Base-by-base conservation (phyloP, 805 yeast species). In the Schwanniomyces sp. region DNA sequence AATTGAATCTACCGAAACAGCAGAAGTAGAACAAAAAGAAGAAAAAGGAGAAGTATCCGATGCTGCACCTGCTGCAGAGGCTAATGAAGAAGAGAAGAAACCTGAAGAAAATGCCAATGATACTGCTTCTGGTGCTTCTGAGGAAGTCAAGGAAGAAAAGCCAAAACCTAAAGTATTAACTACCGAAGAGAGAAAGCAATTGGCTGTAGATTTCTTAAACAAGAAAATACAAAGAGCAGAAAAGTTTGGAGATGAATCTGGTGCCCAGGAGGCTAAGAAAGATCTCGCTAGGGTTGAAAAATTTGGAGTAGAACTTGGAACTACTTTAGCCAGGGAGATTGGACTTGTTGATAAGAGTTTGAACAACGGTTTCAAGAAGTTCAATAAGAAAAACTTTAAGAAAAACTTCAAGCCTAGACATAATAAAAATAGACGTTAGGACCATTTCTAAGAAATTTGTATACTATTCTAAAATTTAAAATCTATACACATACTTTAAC, bases 291-390 rank as follows among this genome's bases (percentile, higher is more conserved):
- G 96, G 62, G 81, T 91, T 52, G 85, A 85, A 63, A 90, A 88
- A 71, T 91, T 90, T 62, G 98, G 97, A 26, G 80, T 89, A 43
- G 86, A 84, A 51, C 63, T 75, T 30, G 83, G 83, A 48, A 82
- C 87, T 36, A 78, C 84, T 8, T 66, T 86, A 54, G 91, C 90
- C 32, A 72, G 70, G 52, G 91, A 86, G 58, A 72, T 86, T 41
- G 91, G 91, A 0, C 59, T 81, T 38, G 80, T 74, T 42, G 71
- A 69, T 55, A 61, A 56, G 18, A 58, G 59, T 17, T 68, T 72
- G 48, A 62, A 63, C 40, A 50, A 56, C 18, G 63, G 61, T 14
- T 52, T 46, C 24, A 51, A 50, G 50, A 47, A 47, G 24, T 40
- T 39, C 46, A 27, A 44, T 21, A 49, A 43, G 26, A 53, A 45